Evolutionary conservation across 768 basidiomycete genomes (phyloP).

Genomic region (Leccinum truebloodii): DNA sequence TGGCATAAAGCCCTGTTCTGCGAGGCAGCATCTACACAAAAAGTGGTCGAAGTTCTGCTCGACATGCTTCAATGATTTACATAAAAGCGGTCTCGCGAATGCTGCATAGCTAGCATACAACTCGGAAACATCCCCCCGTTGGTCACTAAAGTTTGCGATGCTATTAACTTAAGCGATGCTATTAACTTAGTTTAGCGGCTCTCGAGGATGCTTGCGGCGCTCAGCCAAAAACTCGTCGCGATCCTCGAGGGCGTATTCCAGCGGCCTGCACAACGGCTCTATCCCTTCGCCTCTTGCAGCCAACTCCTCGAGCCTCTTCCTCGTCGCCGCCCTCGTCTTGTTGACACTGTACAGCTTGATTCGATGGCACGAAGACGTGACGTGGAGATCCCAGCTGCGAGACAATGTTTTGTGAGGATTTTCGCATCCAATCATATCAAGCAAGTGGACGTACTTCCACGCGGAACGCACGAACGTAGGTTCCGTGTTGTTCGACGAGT

Average conservation of each 20-base stretch:
- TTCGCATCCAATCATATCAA: neutral
- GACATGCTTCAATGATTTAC: too few relatives aligned
- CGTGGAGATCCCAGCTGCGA: constrained; percentile 51
- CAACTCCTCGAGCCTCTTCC: constrained; percentile 42
- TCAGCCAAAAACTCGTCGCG: constrained; percentile 8
- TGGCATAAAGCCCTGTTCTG: too few relatives aligned
- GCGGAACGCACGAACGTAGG: constrained; percentile 55
- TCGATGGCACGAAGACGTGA: constrained; percentile 53
- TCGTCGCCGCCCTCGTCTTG: constrained; percentile 41
- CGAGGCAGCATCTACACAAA: too few relatives aligned
- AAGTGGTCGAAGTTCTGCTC: too few relatives aligned
- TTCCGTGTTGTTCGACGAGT: constrained; percentile 58
- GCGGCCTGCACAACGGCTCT: constrained; percentile 10
- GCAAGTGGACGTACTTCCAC: constrained; percentile 44
- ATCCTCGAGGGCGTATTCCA: constrained; percentile 13
- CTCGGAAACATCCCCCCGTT: neutral
- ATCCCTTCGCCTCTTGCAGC: constrained; percentile 38
- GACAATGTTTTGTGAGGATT: neutral
- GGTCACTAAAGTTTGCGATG: neutral
- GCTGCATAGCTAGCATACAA: neutral
- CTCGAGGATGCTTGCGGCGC: constrained; percentile 9
- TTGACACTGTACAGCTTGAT: constrained; percentile 59
- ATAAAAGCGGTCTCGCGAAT: too few relatives aligned
- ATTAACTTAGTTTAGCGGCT: constrained; percentile 2
- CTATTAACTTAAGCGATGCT: too few relatives aligned